Evolutionary conservation across 345 rosid species (phyloP), one percentile per base, ranked within the genome.

Genomic region (Salix dunnii): DNA sequence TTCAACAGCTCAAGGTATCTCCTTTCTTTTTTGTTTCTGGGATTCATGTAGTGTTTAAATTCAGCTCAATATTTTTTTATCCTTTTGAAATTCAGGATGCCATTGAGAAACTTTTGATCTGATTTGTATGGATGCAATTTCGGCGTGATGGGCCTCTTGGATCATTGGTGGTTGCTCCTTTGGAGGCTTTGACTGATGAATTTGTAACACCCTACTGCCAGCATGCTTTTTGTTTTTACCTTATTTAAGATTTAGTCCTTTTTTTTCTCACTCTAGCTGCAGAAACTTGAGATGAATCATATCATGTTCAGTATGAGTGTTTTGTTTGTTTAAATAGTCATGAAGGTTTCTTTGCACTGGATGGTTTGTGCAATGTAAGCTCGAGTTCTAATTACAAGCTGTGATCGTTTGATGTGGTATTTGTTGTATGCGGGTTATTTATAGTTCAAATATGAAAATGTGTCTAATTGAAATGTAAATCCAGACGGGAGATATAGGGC

Each of bases 61-160:
- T 65, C 2, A 21, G 21, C 78, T 14, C 12, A 68, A 40, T 43
- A 48, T 51, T 27, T 6, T 18, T 27, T 31, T 67, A 16, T 21
- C 7, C 33, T 36, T 60, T 23, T 16, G 6, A 21, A 76, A 68
- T 87, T 89, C 89, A 94, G 97, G 97, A 92, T 86, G 98, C 98
- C 31, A 93, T 96, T 49, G 99, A 96, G 84, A 96, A 93, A 90
- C 94, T 96, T 35, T 85, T 93, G 77, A 93, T 95, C 84, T 93
- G 82, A 81, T 72, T 7, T 74, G 40, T 27, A 43, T 5, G 80
- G 78, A 43, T 79, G 72, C 16, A 72, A 68, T 62, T 80, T 91
- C 90, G 94, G 98, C 88, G 91, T 93, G 98, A 96, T 90, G 96
- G 91, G 96, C 92, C 94, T 89, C 92, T 84, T 51, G 60, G 85